Evolutionary conservation across 495 filamentous ascomycete genomes (phyloP).

Genomic region (Peziza echinospora): DNA sequence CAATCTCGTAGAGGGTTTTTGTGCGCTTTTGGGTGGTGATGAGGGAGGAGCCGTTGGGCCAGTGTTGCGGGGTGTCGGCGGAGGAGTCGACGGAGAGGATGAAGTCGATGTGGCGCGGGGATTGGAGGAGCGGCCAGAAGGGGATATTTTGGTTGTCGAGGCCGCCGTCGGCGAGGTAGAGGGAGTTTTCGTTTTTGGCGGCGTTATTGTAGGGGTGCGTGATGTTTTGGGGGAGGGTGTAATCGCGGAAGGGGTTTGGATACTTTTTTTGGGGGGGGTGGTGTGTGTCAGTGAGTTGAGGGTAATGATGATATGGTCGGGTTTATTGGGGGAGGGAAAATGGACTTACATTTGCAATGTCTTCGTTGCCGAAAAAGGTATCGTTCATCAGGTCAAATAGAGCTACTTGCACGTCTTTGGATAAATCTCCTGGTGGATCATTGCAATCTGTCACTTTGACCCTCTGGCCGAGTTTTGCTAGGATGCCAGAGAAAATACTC

Average conservation of each 20-base stretch:
- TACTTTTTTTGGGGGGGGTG: conserved; percentile 11
- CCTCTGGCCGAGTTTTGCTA: background rate
- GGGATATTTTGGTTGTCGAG: conserved; percentile 26
- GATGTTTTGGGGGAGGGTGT: conserved; percentile 14
- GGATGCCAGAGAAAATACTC: conserved; percentile 21
- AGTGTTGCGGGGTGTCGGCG: conserved; percentile 23
- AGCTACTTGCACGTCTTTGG: too few relatives aligned
- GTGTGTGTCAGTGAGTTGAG: background rate
- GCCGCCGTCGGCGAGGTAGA: conserved; percentile 27
- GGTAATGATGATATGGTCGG: background rate
- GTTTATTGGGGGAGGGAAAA: background rate
- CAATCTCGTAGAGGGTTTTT: too few relatives aligned
- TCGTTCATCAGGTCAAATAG: conserved; percentile 3
- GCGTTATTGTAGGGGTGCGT: conserved; percentile 7
- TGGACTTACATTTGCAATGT: conserved; percentile 7
- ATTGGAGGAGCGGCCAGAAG: conserved; percentile 26
- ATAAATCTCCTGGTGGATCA: too few relatives aligned
- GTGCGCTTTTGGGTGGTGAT: conserved; percentile 22
- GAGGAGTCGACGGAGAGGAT: conserved; percentile 28
- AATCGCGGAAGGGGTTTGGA: conserved; percentile 27
- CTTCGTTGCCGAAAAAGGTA: conserved; percentile 11
- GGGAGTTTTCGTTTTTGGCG: conserved; percentile 15
- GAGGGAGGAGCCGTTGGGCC: conserved; percentile 25
- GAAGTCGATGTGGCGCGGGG: conserved; percentile 22
- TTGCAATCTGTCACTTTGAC: too few relatives aligned